These are phyloP conservation scores for Aleurites moluccanus DNA, from an alignment of 441 rosid genomes.

Conservation along the genomic window DNA sequence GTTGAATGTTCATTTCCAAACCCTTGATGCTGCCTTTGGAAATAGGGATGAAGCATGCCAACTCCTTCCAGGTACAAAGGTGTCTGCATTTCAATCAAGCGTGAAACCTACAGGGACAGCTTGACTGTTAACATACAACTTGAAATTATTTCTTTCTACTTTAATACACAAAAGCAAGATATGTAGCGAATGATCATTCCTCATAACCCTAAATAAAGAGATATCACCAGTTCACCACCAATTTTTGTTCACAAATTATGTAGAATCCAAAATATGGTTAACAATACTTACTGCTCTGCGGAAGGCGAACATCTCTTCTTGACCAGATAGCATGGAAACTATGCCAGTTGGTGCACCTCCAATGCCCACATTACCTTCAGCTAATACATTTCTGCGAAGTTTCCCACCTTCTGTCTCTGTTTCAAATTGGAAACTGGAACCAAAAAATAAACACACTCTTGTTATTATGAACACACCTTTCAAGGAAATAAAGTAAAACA, in stretches of 20 bases:
- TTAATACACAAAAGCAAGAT: not conserved
- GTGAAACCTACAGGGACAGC: conserved; percentile 56
- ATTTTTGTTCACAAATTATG: not conserved
- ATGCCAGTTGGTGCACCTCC: conserved; percentile 71
- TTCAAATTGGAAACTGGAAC: conserved; percentile 96
- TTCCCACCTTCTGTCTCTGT: conserved; percentile 77
- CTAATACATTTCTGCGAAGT: conserved; percentile 74
- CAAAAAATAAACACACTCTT: too few relatives aligned
- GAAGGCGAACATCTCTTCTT: conserved; percentile 95
- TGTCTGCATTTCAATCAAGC: conserved; percentile 90
- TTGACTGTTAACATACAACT: conserved; percentile 6
- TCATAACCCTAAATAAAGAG: not conserved
- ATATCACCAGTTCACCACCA: not conserved
- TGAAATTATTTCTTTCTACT: not conserved
- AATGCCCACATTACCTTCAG: conserved; percentile 67
- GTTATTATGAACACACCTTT: too few relatives aligned
- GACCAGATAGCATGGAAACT: conserved; percentile 71
- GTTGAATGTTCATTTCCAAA: conserved; percentile 13
- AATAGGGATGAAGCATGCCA: conserved; percentile 62
- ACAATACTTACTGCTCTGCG: conserved; percentile 71
- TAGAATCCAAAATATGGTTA: not conserved
- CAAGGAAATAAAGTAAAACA: too few relatives aligned
- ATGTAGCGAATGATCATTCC: not conserved
- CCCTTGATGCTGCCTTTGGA: conserved; percentile 37
- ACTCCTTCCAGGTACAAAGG: conserved; percentile 79